phyloP scores from a whole-genome alignment of 179 eudicot species.

The Silene vulgaris region DNA sequence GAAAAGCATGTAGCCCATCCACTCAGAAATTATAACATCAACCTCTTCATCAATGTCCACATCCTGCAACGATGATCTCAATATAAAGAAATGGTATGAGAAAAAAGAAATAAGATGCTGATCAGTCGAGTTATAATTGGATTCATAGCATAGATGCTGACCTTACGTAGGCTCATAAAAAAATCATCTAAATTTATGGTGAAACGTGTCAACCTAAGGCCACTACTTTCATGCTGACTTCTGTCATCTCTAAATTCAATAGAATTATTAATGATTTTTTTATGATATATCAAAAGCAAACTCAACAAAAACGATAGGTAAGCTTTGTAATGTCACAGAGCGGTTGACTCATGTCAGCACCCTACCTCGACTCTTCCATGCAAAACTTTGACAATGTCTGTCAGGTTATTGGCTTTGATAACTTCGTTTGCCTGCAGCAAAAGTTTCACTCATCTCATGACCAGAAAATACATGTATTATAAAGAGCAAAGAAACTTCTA shows the following conservation, averaged over 20 bases:
- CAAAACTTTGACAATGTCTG: slow-evolving; percentile 76
- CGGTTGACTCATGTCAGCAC: neutral
- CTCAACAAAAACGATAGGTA: neutral
- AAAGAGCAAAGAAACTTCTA: neutral
- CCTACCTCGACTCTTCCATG: slow-evolving; percentile 96
- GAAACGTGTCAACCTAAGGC: neutral
- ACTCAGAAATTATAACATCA: slow-evolving; percentile 92
- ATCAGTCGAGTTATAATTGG: neutral
- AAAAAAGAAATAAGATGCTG: neutral
- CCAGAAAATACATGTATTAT: slow-evolving; percentile 5
- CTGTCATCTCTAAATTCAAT: neutral
- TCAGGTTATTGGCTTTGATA: slow-evolving; percentile 81
- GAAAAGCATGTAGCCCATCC: slow-evolving; percentile 99
- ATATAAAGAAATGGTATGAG: neutral
- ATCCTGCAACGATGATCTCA: slow-evolving; percentile 52
- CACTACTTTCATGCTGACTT: neutral
- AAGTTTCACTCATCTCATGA: slow-evolving; percentile 14
- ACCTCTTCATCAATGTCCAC: slow-evolving; percentile 86
- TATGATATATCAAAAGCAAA: neutral
- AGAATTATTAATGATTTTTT: neutral
- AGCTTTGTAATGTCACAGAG: neutral
- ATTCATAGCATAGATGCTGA: neutral
- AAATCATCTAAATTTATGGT: neutral
- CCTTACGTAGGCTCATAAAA: neutral
- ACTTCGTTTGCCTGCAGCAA: slow-evolving; percentile 83